Conservation (phyloP, 2,329 filamentous ascomycete species). For the Botryotinia calthae region DNA sequence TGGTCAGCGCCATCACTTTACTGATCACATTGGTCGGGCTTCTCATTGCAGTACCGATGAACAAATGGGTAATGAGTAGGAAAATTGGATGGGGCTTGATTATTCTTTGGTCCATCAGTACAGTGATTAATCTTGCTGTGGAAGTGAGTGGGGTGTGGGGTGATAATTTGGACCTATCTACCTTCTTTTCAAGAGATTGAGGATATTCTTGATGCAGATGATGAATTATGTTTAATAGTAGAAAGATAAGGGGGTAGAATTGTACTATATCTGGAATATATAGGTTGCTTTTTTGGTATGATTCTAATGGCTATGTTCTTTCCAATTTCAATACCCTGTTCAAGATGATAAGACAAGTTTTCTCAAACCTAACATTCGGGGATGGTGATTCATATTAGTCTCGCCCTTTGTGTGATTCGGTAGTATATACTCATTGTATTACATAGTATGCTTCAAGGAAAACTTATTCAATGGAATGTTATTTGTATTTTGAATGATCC, state of each 20-base stretch:
- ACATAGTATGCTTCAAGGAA: not conserved
- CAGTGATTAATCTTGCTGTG: conserved; percentile 74
- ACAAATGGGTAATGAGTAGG: conserved; percentile 80
- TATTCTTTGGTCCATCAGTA: conserved; percentile 76
- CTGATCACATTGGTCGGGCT: conserved; percentile 76
- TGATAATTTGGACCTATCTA: conserved; percentile 10
- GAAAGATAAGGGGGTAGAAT: not conserved
- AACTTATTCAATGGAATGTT: not conserved
- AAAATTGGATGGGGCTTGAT: conserved; percentile 81
- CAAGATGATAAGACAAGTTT: not conserved
- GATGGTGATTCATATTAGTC: not conserved
- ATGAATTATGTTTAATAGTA: not conserved
- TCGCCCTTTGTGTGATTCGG: not conserved
- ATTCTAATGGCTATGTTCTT: not conserved
- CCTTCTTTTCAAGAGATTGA: not conserved
- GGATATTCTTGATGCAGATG: not conserved
- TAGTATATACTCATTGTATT: not conserved
- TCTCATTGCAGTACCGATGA: conserved; percentile 77
- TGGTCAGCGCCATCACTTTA: conserved; percentile 82
- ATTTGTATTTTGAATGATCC: not conserved
- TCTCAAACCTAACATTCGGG: not conserved
- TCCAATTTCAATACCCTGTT: not conserved
- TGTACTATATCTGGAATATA: not conserved
- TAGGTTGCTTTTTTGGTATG: not conserved
- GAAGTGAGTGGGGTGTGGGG: conserved; percentile 60